phyloP scores from a whole-genome alignment of 345 rosid genomes.

The Linum trigynum region DNA sequence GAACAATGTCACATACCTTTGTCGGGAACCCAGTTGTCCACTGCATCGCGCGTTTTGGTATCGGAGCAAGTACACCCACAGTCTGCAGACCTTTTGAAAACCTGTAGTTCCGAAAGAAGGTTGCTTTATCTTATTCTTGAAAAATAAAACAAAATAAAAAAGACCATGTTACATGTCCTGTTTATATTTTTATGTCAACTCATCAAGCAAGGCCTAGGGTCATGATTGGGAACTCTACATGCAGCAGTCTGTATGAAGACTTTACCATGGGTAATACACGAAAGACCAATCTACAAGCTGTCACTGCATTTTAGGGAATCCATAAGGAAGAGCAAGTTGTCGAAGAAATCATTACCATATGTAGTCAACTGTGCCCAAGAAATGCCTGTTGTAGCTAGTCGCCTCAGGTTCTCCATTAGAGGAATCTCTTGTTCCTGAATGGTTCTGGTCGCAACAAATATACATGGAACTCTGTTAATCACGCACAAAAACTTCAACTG shows the following conservation, averaged over 20 bases:
- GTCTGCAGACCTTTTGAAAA: constrained; percentile 82
- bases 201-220: too few relatives aligned
- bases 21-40: constrained; percentile 92
- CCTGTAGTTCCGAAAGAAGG: constrained; percentile 34
- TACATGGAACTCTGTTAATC: neutral
- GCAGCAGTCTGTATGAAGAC: neutral
- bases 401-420: constrained; percentile 64
- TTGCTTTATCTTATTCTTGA: neutral
- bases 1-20: constrained; percentile 34
- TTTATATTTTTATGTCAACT: too few relatives aligned
- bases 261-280: neutral
- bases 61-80: constrained; percentile 77
- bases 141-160: too few relatives aligned
- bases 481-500: neutral
- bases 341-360: constrained; percentile 47
- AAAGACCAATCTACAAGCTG: neutral
- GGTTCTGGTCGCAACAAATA: constrained; percentile 36
- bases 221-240: too few relatives aligned
- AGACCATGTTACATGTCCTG: too few relatives aligned
- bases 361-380: constrained; percentile 91
- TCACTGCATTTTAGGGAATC: neutral
- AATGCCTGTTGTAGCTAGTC: constrained; percentile 81
- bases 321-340: neutral
- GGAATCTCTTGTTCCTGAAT: constrained; percentile 57
- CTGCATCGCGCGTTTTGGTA: constrained; percentile 78